phyloP scores from a whole-genome alignment of 805 yeast genomes.

The Schwanniomyces vanrijiae region DNA sequence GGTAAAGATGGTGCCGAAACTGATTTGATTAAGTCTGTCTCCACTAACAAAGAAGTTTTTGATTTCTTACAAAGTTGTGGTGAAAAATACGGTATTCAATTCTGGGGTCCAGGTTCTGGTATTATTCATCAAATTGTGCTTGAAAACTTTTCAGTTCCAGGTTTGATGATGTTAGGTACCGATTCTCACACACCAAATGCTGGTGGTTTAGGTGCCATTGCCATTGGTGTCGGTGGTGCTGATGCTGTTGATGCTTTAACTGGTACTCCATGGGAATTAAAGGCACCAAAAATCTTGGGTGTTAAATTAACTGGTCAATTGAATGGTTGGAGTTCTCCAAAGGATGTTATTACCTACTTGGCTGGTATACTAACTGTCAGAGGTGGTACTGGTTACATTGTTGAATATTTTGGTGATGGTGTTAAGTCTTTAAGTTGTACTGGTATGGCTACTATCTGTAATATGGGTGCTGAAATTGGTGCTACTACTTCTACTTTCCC shows the following conservation, averaged over 20 bases:
- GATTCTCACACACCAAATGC: constrained; percentile 99
- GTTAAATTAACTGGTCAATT: constrained; percentile 87
- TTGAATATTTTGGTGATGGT: constrained; percentile 97
- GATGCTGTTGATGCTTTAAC: constrained; percentile 98
- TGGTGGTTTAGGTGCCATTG: constrained; percentile 97
- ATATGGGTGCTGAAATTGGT: constrained; percentile 99
- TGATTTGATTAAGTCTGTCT: constrained; percentile 79
- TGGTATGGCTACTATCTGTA: constrained; percentile 99
- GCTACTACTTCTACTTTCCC: constrained; percentile 99
- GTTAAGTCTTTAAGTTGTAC: constrained; percentile 87
- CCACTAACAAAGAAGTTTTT: constrained; percentile 90
- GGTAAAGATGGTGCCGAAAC: constrained; percentile 90
- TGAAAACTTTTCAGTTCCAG: constrained; percentile 96
- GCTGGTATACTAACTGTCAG: constrained; percentile 93
- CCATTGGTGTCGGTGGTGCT: constrained; percentile 99
- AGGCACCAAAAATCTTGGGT: constrained; percentile 94
- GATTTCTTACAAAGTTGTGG: constrained; percentile 93
- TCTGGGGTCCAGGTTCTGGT: constrained; percentile 99
- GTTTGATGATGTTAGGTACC: constrained; percentile 95
- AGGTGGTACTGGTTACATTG: constrained; percentile 97
- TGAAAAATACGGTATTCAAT: constrained; percentile 92
- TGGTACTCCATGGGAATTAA: constrained; percentile 97
- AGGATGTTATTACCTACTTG: constrained; percentile 89
- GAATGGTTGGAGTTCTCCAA: constrained; percentile 95
- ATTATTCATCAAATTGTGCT: constrained; percentile 96